Percentiles rank a stretch among this genome's conserved stretches.
These are phyloP conservation scores for Diplosphaera chodatii DNA, from an alignment of 139 green algal species.

Conservation along the genomic window DNA sequence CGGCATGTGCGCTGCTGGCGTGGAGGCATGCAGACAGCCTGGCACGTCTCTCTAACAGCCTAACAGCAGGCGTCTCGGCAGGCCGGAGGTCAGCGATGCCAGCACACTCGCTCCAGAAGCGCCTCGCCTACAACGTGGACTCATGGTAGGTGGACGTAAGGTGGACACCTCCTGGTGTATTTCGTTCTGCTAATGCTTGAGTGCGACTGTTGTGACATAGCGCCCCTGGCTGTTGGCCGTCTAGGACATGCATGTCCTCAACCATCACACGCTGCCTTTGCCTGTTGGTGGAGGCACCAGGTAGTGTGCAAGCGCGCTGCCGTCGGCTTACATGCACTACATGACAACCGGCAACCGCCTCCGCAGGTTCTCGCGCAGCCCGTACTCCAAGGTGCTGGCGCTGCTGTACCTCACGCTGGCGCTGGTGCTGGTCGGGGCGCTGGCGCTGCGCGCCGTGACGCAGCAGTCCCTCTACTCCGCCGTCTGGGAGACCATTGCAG, in stretches of 20 bases:
- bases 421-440: constrained; percentile 30
- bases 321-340: constrained; percentile 1
- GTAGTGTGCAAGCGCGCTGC: constrained; percentile 15
- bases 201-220: too few relatives aligned
- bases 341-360: background rate
- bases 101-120: constrained; percentile 20
- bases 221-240: too few relatives aligned
- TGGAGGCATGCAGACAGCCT: constrained; percentile 2
- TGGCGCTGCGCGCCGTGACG: constrained; percentile 38
- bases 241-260: too few relatives aligned
- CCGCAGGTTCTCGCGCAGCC: constrained; percentile 37
- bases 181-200: too few relatives aligned
- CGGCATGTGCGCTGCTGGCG: background rate
- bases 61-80: background rate
- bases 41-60: background rate
- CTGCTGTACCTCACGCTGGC: constrained; percentile 40
- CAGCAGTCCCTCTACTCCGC: constrained; percentile 18
- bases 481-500: constrained; percentile 14
- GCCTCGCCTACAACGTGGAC: constrained; percentile 34
- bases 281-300: background rate
- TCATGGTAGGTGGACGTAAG: constrained; percentile 14
- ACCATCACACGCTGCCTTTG: too few relatives aligned
- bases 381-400: constrained; percentile 29
- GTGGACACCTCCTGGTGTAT: too few relatives aligned
- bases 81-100: background rate